Base-by-base conservation (phyloP, 108 stramenopile genomes). In the Cyclostephanos invisitatus region DNA sequence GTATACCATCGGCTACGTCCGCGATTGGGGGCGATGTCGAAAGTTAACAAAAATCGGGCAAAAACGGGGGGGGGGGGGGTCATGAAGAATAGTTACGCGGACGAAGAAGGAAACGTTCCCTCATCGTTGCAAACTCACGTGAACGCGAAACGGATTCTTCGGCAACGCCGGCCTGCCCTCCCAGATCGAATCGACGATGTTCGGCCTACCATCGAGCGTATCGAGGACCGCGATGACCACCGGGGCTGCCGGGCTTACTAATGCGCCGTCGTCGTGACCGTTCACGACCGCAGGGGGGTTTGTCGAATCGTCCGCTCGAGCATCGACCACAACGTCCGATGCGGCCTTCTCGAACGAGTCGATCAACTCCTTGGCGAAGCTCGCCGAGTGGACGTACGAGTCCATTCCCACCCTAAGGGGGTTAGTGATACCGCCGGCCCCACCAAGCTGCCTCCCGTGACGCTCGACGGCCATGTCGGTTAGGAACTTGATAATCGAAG, bases 121-220 rank as follows among this genome's bases (percentile, higher is more conserved):
- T 32, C 32, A 4, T 32, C 32, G 10, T 38, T 18, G 1, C 20
- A 59, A 15, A 49, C 72, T 64, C 53, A 64, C 72, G 68, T 98
- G 97, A 5, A 97, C 87, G 32, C 93, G 87, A 66, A 98, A 91
- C 2, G 95, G 91, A 65, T 74, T 77, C 20, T 70, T 77, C 2
- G 96, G 97, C 27, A 85, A 29, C 2, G 82, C 64, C 18, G 98
- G 98, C 22, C 96, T 83, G 7, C 62, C 90, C 27, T 76, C 81
- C 98, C 98, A 99, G 46, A 96, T 91, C 17, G 73, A 64, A 88
- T 98, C 98, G 38, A 99, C 84, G 15, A 96, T 81, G 82, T 98
- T 96, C 10, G 68, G 58, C 53, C 76, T 66, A 20, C 74, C 75
- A 35, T 83, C 82, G 58, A 83, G 54, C 3, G 89, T 84, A 64